These are phyloP conservation scores for Elongisporangium undulatum DNA, from an alignment of 352 stramenopile species.

Conservation along the genomic window DNA sequence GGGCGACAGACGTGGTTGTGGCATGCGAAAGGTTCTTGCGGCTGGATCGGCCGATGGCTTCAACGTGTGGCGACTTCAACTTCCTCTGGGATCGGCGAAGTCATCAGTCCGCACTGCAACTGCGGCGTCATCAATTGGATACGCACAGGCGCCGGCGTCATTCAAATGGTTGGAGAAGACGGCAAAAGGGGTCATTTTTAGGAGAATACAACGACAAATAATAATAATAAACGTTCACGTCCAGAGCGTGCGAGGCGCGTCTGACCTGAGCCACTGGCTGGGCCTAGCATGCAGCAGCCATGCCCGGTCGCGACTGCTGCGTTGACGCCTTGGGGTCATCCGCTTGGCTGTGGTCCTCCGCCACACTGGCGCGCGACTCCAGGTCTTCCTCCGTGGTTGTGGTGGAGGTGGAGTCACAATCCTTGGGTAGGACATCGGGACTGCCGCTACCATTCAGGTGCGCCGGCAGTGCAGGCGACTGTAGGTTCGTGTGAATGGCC, in stretches of 20 bases:
- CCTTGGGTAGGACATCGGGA: constrained; percentile 17
- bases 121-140: too few species aligned
- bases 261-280: neutral
- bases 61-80: neutral
- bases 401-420: constrained; percentile 27
- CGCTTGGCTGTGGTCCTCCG: neutral
- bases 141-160: neutral
- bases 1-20: neutral
- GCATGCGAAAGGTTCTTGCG: neutral
- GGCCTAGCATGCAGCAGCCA: neutral
- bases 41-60: neutral
- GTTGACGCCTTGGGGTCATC: neutral
- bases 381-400: constrained; percentile 33
- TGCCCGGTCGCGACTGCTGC: neutral
- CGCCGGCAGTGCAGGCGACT: constrained; percentile 49
- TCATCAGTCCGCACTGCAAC: neutral
- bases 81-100: neutral
- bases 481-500: constrained; percentile 38
- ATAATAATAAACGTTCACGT: neutral
- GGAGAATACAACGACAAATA: neutral
- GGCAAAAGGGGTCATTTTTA: neutral
- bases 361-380: constrained; percentile 25
- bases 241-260: too few species aligned
- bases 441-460: constrained; percentile 33
- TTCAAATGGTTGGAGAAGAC: neutral